Percentiles rank a stretch among this genome's conserved stretches.
Conservation (phyloP, 2,329 filamentous ascomycete species). For the Penicillium crustosum region DNA sequence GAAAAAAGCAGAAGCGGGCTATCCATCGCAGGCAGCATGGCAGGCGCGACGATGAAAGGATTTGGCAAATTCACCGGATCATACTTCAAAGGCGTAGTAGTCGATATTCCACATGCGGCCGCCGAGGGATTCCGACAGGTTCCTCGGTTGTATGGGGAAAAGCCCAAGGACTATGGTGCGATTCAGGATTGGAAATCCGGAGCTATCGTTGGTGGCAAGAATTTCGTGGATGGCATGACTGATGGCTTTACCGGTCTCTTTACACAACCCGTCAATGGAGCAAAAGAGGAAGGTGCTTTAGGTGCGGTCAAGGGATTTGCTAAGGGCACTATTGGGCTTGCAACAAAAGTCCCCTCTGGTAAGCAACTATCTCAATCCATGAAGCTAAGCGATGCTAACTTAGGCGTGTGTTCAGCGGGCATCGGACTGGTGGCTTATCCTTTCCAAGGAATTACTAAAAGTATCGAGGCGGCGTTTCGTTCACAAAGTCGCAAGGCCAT, state of each 20-base stretch:
- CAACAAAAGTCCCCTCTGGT: slow-evolving; percentile 24
- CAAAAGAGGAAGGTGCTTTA: slow-evolving; percentile 30
- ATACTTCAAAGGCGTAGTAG: slow-evolving; percentile 30
- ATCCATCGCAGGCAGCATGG: slow-evolving; percentile 13
- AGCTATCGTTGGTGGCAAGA: slow-evolving; percentile 33
- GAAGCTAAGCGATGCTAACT: not conserved
- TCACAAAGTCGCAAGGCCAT: slow-evolving; percentile 22
- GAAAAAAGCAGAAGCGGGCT: not conserved
- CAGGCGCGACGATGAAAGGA: slow-evolving; percentile 10
- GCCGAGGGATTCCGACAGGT: slow-evolving; percentile 37
- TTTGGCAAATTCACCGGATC: slow-evolving; percentile 20
- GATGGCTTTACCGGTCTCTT: slow-evolving; percentile 35
- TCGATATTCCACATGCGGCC: slow-evolving; percentile 38
- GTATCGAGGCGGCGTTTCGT: slow-evolving; percentile 22
- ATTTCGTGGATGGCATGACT: slow-evolving; percentile 33
- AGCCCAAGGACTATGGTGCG: slow-evolving; percentile 33
- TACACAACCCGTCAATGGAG: slow-evolving; percentile 29
- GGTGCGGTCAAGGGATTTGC: slow-evolving; percentile 36
- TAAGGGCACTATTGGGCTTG: slow-evolving; percentile 14
- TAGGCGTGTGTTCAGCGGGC: slow-evolving; percentile 10
- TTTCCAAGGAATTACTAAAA: slow-evolving; percentile 25
- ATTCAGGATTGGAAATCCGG: slow-evolving; percentile 38
- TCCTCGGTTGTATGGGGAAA: slow-evolving; percentile 38
- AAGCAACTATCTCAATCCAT: not conserved
- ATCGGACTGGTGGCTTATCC: slow-evolving; percentile 26